phyloP scores from a whole-genome alignment of 176 grass and related monocot genomes.

The Triticum turgidum region DNA sequence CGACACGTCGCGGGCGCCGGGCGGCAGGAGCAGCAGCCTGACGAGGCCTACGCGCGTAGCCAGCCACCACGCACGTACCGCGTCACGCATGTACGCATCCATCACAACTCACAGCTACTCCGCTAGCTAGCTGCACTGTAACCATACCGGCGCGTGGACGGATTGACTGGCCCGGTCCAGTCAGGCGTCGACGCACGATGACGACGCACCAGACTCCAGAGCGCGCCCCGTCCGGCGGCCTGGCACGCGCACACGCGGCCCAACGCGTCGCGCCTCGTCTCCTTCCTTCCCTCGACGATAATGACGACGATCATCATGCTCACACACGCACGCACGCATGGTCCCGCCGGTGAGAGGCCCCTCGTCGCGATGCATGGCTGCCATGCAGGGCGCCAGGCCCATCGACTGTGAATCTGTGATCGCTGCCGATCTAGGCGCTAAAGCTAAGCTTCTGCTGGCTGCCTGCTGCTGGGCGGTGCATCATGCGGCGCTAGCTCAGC shows the following conservation, averaged over 20 bases:
- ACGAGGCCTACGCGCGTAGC: slow-evolving; percentile 23
- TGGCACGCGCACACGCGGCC: slow-evolving; percentile 5
- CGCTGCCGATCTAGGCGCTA: not conserved
- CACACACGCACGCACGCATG: not conserved
- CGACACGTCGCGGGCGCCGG: slow-evolving; percentile 25
- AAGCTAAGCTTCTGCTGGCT: not conserved
- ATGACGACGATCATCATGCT: not conserved
- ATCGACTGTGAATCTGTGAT: not conserved
- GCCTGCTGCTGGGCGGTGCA: not conserved
- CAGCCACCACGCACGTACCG: not conserved
- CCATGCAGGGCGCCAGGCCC: not conserved
- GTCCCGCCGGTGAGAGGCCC: not conserved
- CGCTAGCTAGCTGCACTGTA: slow-evolving; percentile 19
- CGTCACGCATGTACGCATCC: not conserved
- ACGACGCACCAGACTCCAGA: not conserved
- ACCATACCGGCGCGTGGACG: slow-evolving; percentile 27
- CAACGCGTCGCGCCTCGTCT: not conserved
- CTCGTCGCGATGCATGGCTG: not conserved
- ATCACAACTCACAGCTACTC: not conserved
- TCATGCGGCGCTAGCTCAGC: slow-evolving; percentile 4
- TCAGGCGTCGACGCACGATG: not conserved
- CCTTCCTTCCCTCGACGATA: not conserved
- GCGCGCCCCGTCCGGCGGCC: not conserved
- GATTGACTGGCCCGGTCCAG: not conserved
- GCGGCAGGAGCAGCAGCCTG: not conserved